Base-by-base conservation (phyloP, 2,329 filamentous ascomycete species). In the Verticillium longisporum region DNA sequence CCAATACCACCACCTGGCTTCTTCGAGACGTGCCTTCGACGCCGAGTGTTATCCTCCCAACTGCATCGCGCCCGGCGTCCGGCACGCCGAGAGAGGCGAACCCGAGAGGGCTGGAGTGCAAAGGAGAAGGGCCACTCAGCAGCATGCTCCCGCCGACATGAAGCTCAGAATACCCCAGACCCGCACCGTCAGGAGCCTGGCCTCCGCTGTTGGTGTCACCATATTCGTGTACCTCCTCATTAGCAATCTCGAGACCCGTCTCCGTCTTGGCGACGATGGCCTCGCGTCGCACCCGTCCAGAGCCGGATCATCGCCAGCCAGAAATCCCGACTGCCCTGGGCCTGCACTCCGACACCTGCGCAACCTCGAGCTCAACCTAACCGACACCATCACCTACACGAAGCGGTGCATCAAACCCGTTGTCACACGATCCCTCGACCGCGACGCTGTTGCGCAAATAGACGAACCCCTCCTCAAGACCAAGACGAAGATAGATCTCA, bases 321-420 rank as follows among this genome's bases (percentile, higher is more conserved):
- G 26, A 31, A 55, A 53, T 9, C 15, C 58, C 32, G 36, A 56
- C 61, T 33, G 58, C 21, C 37, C 53, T 26, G 26, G 18, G 5
- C 60, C 66, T 6, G 68, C 71, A 15, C 60, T 72, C 18, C 61
- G 68, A 33, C 70, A 71, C 61, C 61, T 74, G 14, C 61, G 66
- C 54, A 67, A 67, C 15, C 64, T 66, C 32, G 68, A 72, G 15
- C 66, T 75, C 21, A 67, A 63, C 31, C 67, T 83, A 41, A 77
- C 77, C 13, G 71, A 75, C 55, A 72, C 73, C 21, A 71, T 83
- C 54, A 62, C 74, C 41, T 82, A 80, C 66, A 74, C 74, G 15
- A 75, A 77, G 15, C 75, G 76, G 33, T 81, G 79, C 63, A 72
- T 83, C 62, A 73, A 72, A 33, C 75, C 78, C 6, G 61, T 70